Evolutionary conservation across 768 basidiomycete species (phyloP).

Genomic region (Rhodotorula sphaerocarpa): DNA sequence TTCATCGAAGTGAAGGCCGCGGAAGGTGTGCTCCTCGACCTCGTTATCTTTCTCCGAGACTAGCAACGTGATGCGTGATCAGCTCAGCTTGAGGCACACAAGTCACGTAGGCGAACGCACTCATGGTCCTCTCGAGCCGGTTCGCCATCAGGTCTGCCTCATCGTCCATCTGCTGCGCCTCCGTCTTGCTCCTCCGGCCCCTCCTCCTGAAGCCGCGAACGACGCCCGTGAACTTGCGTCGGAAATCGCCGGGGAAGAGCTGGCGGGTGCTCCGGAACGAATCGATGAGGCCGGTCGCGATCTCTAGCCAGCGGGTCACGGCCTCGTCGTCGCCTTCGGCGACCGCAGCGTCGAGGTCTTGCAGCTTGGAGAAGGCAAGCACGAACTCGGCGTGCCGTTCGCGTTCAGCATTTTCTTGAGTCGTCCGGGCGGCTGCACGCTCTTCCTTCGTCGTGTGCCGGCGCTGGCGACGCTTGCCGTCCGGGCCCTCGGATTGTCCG

Average conservation of each 20-base stretch:
- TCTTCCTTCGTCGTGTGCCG: slow-evolving; percentile 53
- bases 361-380: slow-evolving; percentile 53
- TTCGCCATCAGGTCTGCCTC: slow-evolving; percentile 44
- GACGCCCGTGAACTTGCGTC: slow-evolving; percentile 35
- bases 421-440: not conserved
- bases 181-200: slow-evolving; percentile 16
- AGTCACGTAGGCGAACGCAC: slow-evolving; percentile 28
- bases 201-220: slow-evolving; percentile 6
- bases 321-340: slow-evolving; percentile 47
- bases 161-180: slow-evolving; percentile 37
- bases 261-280: slow-evolving; percentile 78
- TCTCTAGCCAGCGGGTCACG: slow-evolving; percentile 65
- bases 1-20: slow-evolving; percentile 69
- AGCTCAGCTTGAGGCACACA: not conserved
- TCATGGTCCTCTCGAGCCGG: slow-evolving; percentile 42
- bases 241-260: slow-evolving; percentile 63
- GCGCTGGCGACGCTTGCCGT: not conserved
- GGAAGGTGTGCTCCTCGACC: slow-evolving; percentile 59
- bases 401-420: slow-evolving; percentile 51
- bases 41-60: slow-evolving; percentile 49
- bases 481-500: not conserved
- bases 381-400: slow-evolving; percentile 60
- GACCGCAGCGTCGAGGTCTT: slow-evolving; percentile 47
- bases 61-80: not conserved
- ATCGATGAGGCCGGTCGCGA: slow-evolving; percentile 78